Evolutionary conservation across 2,329 filamentous ascomycete genomes (phyloP), one percentile per base, ranked within the genome.

Genomic region (Calonectria leucothoes): DNA sequence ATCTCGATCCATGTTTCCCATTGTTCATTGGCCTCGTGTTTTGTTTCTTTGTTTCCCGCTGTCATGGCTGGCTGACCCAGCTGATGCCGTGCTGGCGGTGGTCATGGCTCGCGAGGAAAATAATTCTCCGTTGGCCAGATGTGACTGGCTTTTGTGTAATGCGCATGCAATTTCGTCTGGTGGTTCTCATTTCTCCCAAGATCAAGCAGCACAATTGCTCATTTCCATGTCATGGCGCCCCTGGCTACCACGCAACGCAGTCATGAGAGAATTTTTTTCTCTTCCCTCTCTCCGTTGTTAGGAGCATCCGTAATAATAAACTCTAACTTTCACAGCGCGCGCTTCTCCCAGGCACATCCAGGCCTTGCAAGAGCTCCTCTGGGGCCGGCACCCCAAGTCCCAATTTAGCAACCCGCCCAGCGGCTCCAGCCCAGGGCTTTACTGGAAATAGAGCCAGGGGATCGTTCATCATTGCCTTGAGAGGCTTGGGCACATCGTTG

Each of bases 321-420:
- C 52, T 72, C 48, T 65, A 65, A 72, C 55, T 49, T 69, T 59
- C 49, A 51, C 12, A 45, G 49, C 25, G 39, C 14, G 39, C n/a
- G n/a, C n/a, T n/a, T n/a, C 68, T 65, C n/a, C 48, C 59, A 70
- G 59, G 68, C 57, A 70, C 59, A 52, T 55, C 69, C 51, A 66
- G 51, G 51, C 52, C 35, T 17, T 20, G 55, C 64, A n/a, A n/a
- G 55, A 64, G 70, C 29, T 71, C 29, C 23, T 33, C 57, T 48
- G 42, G 20, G 64, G 51, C 45, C 55, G 42, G 57, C 42, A 42
- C 63, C 61, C 45, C 45, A 45, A 63, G 35, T 55, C 66, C 66
- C 31, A 70, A 70, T 73, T 70, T 73, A 70, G 71, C 71, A 73
- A 70, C 55, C 66, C 61, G 66, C 20, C 49, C 63, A 49, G 57